These are phyloP conservation scores for Eucalyptus erythrocorys DNA, from an alignment of 345 rosid species.

Conservation along the genomic window DNA sequence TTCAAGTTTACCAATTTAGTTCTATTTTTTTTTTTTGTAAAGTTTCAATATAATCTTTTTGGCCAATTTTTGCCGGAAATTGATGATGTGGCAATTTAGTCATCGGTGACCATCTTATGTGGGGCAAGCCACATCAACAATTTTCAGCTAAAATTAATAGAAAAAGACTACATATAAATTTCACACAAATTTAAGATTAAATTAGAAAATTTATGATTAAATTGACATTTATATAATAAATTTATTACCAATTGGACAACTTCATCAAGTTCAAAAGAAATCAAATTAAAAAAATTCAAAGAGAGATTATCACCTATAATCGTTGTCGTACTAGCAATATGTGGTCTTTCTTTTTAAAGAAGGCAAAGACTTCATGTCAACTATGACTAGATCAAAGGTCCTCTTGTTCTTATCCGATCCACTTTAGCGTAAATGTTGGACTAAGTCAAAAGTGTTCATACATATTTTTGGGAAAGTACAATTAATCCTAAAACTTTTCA, in stretches of 20 bases:
- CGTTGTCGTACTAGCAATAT: background rate
- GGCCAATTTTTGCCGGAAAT: rapidly evolving
- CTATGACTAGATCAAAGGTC: background rate
- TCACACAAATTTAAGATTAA: background rate
- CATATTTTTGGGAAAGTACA: too few species aligned
- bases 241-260: background rate
- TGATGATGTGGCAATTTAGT: rapidly evolving
- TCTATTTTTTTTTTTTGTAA: background rate
- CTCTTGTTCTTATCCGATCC: background rate
- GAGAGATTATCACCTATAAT: background rate
- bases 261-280: background rate
- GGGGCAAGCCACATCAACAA: rapidly evolving
- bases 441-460: background rate
- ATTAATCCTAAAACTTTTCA: too few species aligned
- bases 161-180: background rate
- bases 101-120: background rate
- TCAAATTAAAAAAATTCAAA: background rate
- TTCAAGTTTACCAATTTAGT: background rate
- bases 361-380: background rate
- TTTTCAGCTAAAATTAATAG: background rate
- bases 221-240: background rate
- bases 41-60: background rate
- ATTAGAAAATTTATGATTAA: background rate
- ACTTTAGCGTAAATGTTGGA: background rate
- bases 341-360: background rate